Percentiles rank a stretch among this genome's conserved stretches.
Conservation (phyloP, 129 eudicot genomes). For the Scalesia atractyloides region DNA sequence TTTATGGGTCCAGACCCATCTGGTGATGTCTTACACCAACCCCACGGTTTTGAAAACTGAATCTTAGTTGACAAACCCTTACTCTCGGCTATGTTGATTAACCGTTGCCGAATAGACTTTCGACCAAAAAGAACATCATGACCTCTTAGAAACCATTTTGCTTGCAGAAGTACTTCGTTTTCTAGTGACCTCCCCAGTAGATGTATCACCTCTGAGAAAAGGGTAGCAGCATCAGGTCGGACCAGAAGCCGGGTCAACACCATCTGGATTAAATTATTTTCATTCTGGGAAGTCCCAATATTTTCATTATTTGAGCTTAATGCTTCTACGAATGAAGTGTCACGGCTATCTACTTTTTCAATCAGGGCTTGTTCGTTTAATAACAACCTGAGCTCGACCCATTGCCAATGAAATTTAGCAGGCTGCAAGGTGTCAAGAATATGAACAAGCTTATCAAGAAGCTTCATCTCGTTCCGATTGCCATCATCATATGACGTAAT, state of each 20-base stretch:
- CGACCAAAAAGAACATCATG: slow-evolving; percentile 80
- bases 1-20: slow-evolving; percentile 1
- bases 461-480: slow-evolving; percentile 53
- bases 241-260: slow-evolving; percentile 76
- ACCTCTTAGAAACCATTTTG: slow-evolving; percentile 86
- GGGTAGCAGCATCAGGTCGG: slow-evolving; percentile 93
- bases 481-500: slow-evolving; percentile 49
- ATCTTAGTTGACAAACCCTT: slow-evolving; percentile 72
- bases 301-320: slow-evolving; percentile 60
- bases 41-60: slow-evolving; percentile 89
- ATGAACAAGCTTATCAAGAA: slow-evolving; percentile 69
- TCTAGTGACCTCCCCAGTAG: slow-evolving; percentile 82
- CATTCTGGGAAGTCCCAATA: slow-evolving; percentile 63
- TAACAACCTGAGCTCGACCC: slow-evolving; percentile 86
- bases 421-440: slow-evolving; percentile 84
- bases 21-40: slow-evolving; percentile 58
- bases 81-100: slow-evolving; percentile 64
- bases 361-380: slow-evolving; percentile 70
- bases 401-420: slow-evolving; percentile 97
- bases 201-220: slow-evolving; percentile 80
- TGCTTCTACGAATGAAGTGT: slow-evolving; percentile 66
- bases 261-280: slow-evolving; percentile 67
- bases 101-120: slow-evolving; percentile 79
- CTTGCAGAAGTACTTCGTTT: slow-evolving; percentile 72
- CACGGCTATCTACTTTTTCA: slow-evolving; percentile 62